These are phyloP conservation scores for Thielaviopsis punctulata DNA, from an alignment of 2,329 filamentous ascomycete species.

Conservation along the genomic window DNA sequence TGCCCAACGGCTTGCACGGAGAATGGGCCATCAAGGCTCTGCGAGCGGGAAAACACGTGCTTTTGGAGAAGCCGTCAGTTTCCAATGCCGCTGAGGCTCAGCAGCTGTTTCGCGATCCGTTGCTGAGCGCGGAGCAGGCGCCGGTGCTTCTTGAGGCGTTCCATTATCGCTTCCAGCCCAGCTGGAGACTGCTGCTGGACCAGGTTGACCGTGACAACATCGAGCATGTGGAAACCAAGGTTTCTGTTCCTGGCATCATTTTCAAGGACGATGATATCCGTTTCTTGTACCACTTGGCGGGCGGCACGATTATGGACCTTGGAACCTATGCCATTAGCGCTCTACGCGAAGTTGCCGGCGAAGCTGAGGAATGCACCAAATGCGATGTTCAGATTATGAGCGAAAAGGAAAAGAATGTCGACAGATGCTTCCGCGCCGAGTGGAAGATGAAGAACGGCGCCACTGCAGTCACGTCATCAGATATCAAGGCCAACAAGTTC, in stretches of 20 bases:
- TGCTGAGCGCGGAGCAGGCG: slow-evolving; percentile 18
- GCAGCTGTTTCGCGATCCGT: slow-evolving; percentile 24
- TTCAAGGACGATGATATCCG: slow-evolving; percentile 25
- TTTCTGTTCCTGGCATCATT: slow-evolving; percentile 18
- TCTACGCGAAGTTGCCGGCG: slow-evolving; percentile 23
- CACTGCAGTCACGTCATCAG: slow-evolving; percentile 18
- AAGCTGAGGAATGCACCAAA: slow-evolving; percentile 20
- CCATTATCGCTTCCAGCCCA: slow-evolving; percentile 33
- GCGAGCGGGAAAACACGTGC: slow-evolving; percentile 32
- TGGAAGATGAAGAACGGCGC: slow-evolving; percentile 25
- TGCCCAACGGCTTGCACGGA: slow-evolving; percentile 25
- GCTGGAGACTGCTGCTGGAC: slow-evolving; percentile 19
- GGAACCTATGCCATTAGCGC: slow-evolving; percentile 24
- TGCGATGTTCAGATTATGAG: slow-evolving; percentile 18
- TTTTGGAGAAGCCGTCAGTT: slow-evolving; percentile 7
- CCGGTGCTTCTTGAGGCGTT: slow-evolving; percentile 36
- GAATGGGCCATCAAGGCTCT: slow-evolving; percentile 31
- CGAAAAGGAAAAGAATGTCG: slow-evolving; percentile 19
- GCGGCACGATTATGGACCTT: slow-evolving; percentile 25
- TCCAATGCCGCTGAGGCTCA: slow-evolving; percentile 22
- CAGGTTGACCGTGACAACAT: slow-evolving; percentile 23
- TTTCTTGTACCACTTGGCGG: slow-evolving; percentile 25
- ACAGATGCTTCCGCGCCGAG: slow-evolving; percentile 20
- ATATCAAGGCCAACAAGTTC: slow-evolving; percentile 3
- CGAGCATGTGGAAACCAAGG: slow-evolving; percentile 18